Base-by-base conservation (phyloP, 2,329 filamentous ascomycete genomes). In the Ascochyta viciae-villosae region DNA sequence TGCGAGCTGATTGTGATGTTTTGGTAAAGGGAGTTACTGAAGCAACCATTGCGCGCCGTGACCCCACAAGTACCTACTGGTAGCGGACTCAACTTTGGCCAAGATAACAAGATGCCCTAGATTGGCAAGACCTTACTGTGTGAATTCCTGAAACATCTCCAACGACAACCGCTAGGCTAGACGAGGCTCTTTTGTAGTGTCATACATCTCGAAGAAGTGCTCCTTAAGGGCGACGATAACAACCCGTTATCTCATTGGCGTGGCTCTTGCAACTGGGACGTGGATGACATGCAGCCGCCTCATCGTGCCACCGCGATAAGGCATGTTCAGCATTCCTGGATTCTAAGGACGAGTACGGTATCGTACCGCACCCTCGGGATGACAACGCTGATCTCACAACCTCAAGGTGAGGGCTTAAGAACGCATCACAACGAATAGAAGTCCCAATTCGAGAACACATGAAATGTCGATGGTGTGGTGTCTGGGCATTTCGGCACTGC, bases 291-390 rank as follows among this genome's bases (percentile, higher is more conserved):
- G 19, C 5, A 49, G 39, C 40, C 19, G 44, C 22, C 16, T 16
- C 15, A 1, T 44, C 33, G 44, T 44, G 45, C n/a, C 22, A 40
- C 40, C 10, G 23, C 22, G 40, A 54, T 45, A 49, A 49, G 33
- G 27, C 26, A 40, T 40, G n/a, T 49, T 49, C 38, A 27, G 27
- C 34, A 45, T 49, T 49, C 51, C 45, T 49, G 15, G 7, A 22
- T 4, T 6, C 23, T 6, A 24, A 1, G 24, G 35, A 49, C 22
- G 26, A 38, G 33, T 29, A 40, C 33, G 15, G 39, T 37, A 35
- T 16, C n/a, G 12, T 29, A 37, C 24, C 38, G 38, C 5, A 23
- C 6, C 26, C 10, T 12, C 12, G 22, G 33, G 22, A 23, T 26
- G 15, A 35, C 22, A 19, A 5, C 10, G 3, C 45, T 15, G 15